A percentile compares a stretch with the other conserved stretches of the same genome.
phyloP scores from a whole-genome alignment of 768 basidiomycete species.

The Gautieria morchelliformis region DNA sequence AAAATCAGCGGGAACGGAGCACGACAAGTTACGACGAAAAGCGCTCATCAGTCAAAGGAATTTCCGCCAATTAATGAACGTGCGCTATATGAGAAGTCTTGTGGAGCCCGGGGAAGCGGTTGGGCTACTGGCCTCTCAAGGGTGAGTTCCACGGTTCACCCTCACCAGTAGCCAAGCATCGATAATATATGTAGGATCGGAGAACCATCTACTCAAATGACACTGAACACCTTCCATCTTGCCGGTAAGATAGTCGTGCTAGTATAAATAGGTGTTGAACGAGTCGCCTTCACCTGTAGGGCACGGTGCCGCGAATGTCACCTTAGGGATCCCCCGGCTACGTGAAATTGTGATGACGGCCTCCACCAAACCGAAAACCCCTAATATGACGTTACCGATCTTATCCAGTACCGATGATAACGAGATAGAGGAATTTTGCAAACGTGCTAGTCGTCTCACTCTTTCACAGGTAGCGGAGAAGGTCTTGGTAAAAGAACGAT shows the following conservation, averaged over 20 bases:
- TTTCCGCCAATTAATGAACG: constrained; percentile 80
- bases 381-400: constrained; percentile 87
- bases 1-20: constrained; percentile 31
- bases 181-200: constrained; percentile 56
- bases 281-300: constrained; percentile 35
- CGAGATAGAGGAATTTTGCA: constrained; percentile 74
- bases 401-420: constrained; percentile 38
- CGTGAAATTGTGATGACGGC: constrained; percentile 99
- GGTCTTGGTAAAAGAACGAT: constrained; percentile 70
- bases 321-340: constrained; percentile 95
- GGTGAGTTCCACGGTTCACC: constrained; percentile 40
- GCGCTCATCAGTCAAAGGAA: constrained; percentile 37
- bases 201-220: constrained; percentile 99
- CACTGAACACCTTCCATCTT: constrained; percentile 98
- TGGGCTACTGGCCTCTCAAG: constrained; percentile 91
- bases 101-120: constrained; percentile 99
- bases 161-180: not conserved
- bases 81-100: constrained; percentile 87
- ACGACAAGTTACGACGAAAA: constrained; percentile 33
- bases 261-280: not conserved
- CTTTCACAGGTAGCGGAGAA: constrained; percentile 83
- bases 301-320: constrained; percentile 98
- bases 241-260: constrained; percentile 54
- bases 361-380: constrained; percentile 90
- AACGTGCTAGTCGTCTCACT: constrained; percentile 74